Percentiles rank a stretch among this genome's conserved stretches.
Conservation (phyloP, 768 basidiomycete species). For the Leccinum barrowsii region DNA sequence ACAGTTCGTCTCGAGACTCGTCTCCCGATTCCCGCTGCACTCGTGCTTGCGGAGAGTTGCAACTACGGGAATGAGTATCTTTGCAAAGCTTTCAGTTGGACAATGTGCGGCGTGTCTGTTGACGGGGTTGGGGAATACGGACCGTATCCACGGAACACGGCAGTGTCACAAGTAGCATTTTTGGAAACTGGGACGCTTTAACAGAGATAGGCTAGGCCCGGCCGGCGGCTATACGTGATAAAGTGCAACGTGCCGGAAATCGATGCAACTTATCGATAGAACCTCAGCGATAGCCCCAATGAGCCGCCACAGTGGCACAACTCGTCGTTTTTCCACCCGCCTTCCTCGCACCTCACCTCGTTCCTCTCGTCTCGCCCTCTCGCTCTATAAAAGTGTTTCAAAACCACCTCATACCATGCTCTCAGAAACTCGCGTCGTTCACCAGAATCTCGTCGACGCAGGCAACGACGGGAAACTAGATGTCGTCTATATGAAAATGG, state of each 20-base stretch:
- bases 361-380: background rate
- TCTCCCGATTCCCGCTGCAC: no score
- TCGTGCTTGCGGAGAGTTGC: background rate
- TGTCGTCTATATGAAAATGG: constrained; percentile 13
- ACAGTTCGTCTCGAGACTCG: background rate
- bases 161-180: background rate
- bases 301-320: background rate
- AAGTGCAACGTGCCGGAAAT: background rate
- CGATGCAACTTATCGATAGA: background rate
- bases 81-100: background rate
- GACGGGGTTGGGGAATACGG: background rate
- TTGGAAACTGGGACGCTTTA: background rate
- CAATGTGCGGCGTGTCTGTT: background rate
- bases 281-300: background rate
- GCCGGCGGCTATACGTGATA: background rate
- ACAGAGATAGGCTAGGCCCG: background rate
- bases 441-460: constrained; percentile 27
- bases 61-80: background rate
- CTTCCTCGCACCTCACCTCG: background rate
- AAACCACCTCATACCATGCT: background rate
- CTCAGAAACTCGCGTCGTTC: constrained; percentile 5
- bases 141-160: background rate
- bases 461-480: constrained; percentile 25
- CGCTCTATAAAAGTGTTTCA: background rate
- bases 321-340: constrained; percentile 3